Conservation (phyloP, 352 stramenopile species). For the Peronospora belbahrii region DNA sequence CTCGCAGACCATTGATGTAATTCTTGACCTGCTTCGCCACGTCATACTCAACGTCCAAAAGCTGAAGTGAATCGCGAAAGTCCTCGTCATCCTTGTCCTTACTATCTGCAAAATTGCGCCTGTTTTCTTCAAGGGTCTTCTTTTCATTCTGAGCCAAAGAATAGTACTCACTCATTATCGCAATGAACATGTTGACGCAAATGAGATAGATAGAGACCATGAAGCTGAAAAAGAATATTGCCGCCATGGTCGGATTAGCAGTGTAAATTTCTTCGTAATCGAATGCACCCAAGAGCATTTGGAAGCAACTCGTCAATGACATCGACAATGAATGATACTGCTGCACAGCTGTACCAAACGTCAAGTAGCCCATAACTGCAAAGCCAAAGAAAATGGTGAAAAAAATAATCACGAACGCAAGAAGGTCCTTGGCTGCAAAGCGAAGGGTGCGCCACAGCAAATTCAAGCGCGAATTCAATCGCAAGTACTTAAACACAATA, state of each 20-base stretch:
- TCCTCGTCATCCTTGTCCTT: slow-evolving; percentile 28
- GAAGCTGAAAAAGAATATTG: slow-evolving; percentile 79
- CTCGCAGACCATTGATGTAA: slow-evolving; percentile 45
- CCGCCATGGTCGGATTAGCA: slow-evolving; percentile 62
- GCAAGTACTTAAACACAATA: slow-evolving; percentile 82
- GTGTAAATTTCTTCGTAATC: slow-evolving; percentile 66
- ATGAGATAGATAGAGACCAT: slow-evolving; percentile 79
- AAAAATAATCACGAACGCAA: slow-evolving; percentile 76
- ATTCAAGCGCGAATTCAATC: slow-evolving; percentile 65
- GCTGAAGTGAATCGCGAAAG: slow-evolving; percentile 47
- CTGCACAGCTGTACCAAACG: slow-evolving; percentile 53
- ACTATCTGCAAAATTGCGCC: slow-evolving; percentile 25
- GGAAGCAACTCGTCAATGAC: slow-evolving; percentile 69
- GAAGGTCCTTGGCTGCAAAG: slow-evolving; percentile 62
- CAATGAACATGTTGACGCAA: slow-evolving; percentile 82
- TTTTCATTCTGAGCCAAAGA: slow-evolving; percentile 64
- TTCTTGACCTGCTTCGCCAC: slow-evolving; percentile 58
- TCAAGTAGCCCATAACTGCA: slow-evolving; percentile 71
- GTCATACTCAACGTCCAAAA: slow-evolving; percentile 71
- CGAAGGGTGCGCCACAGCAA: slow-evolving; percentile 73
- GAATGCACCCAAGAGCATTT: slow-evolving; percentile 76
- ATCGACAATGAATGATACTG: slow-evolving; percentile 66
- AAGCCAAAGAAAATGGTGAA: slow-evolving; percentile 76
- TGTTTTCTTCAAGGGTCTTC: slow-evolving; percentile 47
- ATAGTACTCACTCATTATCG: slow-evolving; percentile 83